phyloP scores from a whole-genome alignment of 2,329 filamentous ascomycete genomes.

The Hypoxylon sp. region DNA sequence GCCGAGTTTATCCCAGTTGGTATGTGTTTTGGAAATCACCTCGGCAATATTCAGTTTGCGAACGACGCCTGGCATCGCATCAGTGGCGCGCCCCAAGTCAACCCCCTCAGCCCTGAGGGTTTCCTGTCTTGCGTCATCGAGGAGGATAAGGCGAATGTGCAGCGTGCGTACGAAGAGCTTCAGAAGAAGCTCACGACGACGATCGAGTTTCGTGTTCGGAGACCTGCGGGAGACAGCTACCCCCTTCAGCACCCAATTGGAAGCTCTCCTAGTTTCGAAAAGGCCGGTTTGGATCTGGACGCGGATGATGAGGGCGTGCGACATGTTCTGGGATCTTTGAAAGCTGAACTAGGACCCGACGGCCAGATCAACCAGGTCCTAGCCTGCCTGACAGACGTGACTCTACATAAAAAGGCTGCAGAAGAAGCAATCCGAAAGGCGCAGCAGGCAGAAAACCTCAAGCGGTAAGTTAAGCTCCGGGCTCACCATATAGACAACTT shows the following conservation, averaged over 20 bases:
- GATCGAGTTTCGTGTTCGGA: constrained; percentile 57
- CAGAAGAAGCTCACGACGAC: constrained; percentile 50
- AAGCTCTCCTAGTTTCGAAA: constrained; percentile 50
- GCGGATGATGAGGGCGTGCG: constrained; percentile 46
- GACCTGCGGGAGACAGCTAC: constrained; percentile 33
- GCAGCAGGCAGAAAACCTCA: constrained; percentile 61
- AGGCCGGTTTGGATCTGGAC: constrained; percentile 47
- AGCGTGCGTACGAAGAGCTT: constrained; percentile 53
- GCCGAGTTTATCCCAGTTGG: constrained; percentile 78
- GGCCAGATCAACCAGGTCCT: constrained; percentile 56
- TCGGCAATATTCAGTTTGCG: constrained; percentile 72
- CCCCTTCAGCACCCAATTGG: constrained; percentile 42
- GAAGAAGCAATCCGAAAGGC: constrained; percentile 58
- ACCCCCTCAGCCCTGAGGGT: constrained; percentile 45
- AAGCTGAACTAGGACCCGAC: constrained; percentile 54
- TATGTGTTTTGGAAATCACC: constrained; percentile 73
- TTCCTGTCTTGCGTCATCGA: constrained; percentile 56
- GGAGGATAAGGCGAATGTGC: constrained; percentile 54
- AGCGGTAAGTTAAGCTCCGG: constrained; percentile 38
- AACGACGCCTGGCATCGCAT: constrained; percentile 72
- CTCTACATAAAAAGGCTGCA: constrained; percentile 57
- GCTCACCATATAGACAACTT: too few relatives aligned
- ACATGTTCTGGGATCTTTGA: constrained; percentile 57
- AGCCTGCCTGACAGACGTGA: constrained; percentile 61
- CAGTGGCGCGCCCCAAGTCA: constrained; percentile 52